Percentiles rank a stretch among this genome's conserved stretches.
Evolutionary conservation across 2,329 filamentous ascomycete genomes (phyloP).

Genomic region (Tolypocladium ophioglossoides): DNA sequence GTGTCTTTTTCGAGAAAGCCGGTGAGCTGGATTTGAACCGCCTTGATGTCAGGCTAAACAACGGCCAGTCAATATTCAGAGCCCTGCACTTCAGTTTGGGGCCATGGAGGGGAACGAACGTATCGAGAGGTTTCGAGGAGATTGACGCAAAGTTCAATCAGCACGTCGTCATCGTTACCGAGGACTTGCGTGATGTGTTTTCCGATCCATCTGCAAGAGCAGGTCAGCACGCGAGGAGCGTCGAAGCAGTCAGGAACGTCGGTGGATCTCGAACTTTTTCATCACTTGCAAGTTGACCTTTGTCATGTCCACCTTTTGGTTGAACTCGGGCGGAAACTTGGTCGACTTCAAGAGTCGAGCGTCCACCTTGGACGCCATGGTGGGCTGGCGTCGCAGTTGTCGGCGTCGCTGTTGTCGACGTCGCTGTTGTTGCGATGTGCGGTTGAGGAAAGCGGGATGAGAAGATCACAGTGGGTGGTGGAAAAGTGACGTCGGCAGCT

Average conservation of each 20-base stretch:
- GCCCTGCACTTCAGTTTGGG: not conserved
- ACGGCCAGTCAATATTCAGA: constrained; percentile 10
- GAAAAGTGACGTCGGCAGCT: constrained; percentile 20
- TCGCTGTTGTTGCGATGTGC: no score
- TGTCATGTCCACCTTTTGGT: constrained; percentile 88
- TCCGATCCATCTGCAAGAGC: constrained; percentile 73
- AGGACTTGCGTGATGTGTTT: constrained; percentile 78
- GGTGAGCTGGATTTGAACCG: constrained; percentile 85
- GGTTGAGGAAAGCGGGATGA: not conserved
- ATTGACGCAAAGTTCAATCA: constrained; percentile 73
- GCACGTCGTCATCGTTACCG: constrained; percentile 89
- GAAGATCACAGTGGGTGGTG: not conserved
- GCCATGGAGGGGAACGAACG: constrained; percentile 33
- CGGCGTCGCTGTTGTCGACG: no score
- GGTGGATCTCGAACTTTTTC: constrained; percentile 62
- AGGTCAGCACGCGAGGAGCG: constrained; percentile 10
- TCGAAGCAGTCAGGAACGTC: not conserved
- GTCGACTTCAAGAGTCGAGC: constrained; percentile 82
- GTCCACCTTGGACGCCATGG: constrained; percentile 77
- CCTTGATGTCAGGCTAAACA: constrained; percentile 82
- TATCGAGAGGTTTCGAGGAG: constrained; percentile 63
- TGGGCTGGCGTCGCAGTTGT: constrained; percentile 10
- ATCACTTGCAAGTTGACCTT: constrained; percentile 97
- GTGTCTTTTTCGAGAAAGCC: constrained; percentile 94
- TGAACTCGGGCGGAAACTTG: constrained; percentile 90